Evolutionary conservation across 2,329 filamentous ascomycete species (phyloP), one percentile per base, ranked within the genome.

Genomic region (Pseudogymnoascus verrucosus): DNA sequence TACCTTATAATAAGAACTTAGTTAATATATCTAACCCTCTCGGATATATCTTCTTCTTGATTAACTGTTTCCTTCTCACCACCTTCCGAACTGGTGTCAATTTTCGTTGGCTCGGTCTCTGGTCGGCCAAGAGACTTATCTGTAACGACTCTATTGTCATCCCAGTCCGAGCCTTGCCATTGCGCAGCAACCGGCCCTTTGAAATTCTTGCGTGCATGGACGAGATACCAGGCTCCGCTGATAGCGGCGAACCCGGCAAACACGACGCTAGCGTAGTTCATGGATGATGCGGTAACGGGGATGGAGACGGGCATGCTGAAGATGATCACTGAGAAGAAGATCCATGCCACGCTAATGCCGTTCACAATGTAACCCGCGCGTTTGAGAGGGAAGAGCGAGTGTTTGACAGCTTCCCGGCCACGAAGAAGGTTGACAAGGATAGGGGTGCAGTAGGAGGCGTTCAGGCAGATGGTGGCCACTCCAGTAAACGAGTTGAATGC

Each of bases 401-500:
- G 76, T 61, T 79, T 78, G n/a, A 92, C 83, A 37, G 84, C 81
- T 62, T 82, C 79, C n/a, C 90, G 83, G 8, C 86, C 81, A 14
- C 87, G 83, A 1, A 91, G 69, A 2, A 93, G 76, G 10, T 82
- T 88, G 64, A 93, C 86, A 10, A 91, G 76, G 63, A 93, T 90
- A 0, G 90, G 90, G 14, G 91, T 80, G 12, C 87, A 89, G 73
- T 93, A 93, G 0, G 88, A 90, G 3, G 86, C 85, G 0, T 85
- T 88, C 0, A 93, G 82, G 67, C 89, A 91, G 72, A 93, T 91
- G 4, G 89, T 92, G 1, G 89, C 89, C 0, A 91, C 89, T 28
- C 89, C 89, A 0, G 89, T 92, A 74, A 93, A 92, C 8, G 85
- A 87, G 78, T 88, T 89, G 78, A 93, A 93, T 0, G 90, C 90